Evolutionary conservation across 495 filamentous ascomycete species (phyloP).

Genomic region (Penicillium paradoxum): DNA sequence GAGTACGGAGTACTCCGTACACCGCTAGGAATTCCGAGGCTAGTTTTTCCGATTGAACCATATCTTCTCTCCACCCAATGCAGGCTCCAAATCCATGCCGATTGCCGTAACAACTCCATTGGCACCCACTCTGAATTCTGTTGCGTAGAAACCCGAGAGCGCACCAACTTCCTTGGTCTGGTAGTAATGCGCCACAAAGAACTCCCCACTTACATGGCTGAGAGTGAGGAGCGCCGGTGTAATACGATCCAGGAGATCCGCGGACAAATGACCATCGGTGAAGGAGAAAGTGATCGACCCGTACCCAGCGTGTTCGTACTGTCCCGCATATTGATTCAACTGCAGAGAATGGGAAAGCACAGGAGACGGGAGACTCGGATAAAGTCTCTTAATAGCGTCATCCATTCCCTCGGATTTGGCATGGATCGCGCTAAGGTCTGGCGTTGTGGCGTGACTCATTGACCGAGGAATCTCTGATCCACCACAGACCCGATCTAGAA

Average conservation of each 20-base stretch:
- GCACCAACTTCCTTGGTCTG: not conserved
- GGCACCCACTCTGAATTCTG: not conserved
- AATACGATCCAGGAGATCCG: not conserved
- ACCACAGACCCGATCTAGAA: not conserved
- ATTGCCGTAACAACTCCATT: not conserved
- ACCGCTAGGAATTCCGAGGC: too few species aligned
- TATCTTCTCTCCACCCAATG: slow-evolving; percentile 2
- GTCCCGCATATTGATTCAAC: slow-evolving; percentile 5
- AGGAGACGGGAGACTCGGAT: slow-evolving; percentile 10
- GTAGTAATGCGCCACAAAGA: slow-evolving; percentile 3
- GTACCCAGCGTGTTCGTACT: slow-evolving; percentile 10
- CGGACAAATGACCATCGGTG: not conserved
- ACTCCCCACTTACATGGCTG: slow-evolving; percentile 4
- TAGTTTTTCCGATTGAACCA: not conserved
- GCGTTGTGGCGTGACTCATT: not conserved
- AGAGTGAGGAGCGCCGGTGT: not conserved
- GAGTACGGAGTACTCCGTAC: too few species aligned
- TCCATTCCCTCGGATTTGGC: not conserved
- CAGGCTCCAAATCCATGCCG: slow-evolving; percentile 1
- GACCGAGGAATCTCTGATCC: not conserved
- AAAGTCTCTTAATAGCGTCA: slow-evolving; percentile 8
- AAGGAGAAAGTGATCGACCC: not conserved
- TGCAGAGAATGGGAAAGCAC: not conserved
- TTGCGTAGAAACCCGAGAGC: not conserved
- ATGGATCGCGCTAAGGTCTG: not conserved